phyloP scores from a whole-genome alignment of 768 basidiomycete species.

The Mycena chlorophos region DNA sequence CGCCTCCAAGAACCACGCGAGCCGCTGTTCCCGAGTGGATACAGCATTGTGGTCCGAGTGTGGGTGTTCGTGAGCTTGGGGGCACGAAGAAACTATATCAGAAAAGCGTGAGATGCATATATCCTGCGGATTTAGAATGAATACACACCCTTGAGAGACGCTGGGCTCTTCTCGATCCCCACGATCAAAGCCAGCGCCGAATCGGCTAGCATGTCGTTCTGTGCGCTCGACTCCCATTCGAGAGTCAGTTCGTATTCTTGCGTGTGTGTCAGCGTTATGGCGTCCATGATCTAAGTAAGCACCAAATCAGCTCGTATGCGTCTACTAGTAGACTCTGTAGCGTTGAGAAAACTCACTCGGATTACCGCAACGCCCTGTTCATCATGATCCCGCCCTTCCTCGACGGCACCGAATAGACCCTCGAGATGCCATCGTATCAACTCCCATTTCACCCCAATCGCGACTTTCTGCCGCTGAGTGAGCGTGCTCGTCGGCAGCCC shows the following conservation, averaged over 20 bases:
- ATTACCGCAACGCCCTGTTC: slow-evolving; percentile 65
- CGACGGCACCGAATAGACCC: slow-evolving; percentile 88
- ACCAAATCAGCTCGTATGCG: slow-evolving; percentile 6
- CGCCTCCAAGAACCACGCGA: slow-evolving; percentile 88
- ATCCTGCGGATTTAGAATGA: background rate
- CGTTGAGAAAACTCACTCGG: slow-evolving; percentile 46
- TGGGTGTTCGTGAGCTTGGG: slow-evolving; percentile 59
- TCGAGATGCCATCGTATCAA: slow-evolving; percentile 95
- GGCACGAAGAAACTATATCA: slow-evolving; percentile 54
- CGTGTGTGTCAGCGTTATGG: slow-evolving; percentile 80
- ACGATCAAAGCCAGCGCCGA: slow-evolving; percentile 88
- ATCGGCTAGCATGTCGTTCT: slow-evolving; percentile 99
- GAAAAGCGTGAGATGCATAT: slow-evolving; percentile 15
- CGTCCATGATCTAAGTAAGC: slow-evolving; percentile 87
- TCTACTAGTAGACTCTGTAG: no score
- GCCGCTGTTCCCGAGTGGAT: slow-evolving; percentile 56
- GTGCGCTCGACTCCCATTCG: slow-evolving; percentile 95
- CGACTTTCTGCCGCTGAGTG: slow-evolving; percentile 81
- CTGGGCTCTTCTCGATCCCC: slow-evolving; percentile 92
- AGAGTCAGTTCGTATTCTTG: slow-evolving; percentile 79
- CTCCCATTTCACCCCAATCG: slow-evolving; percentile 87
- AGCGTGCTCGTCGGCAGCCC: slow-evolving; percentile 90
- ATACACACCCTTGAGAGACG: slow-evolving; percentile 92
- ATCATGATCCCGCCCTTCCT: slow-evolving; percentile 74
- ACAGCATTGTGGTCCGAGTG: slow-evolving; percentile 57